Percentiles rank a stretch among this genome's conserved stretches.
phyloP scores from a whole-genome alignment of 768 basidiomycete genomes.

The Podaxis sp. region DNA sequence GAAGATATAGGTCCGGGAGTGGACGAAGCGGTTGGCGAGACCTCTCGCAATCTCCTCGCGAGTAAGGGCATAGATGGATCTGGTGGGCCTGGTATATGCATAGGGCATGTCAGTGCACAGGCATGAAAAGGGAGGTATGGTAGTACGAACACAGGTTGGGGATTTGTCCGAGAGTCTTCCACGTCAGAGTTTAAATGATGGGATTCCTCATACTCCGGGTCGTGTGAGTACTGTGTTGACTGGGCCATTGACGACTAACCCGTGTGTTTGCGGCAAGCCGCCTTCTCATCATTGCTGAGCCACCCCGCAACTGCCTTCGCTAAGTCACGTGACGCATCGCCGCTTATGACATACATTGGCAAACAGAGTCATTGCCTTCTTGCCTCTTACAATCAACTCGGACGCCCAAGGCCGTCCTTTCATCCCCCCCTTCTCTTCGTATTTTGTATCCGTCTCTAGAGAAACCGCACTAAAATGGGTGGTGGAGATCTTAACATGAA shows the following conservation, averaged over 20 bases:
- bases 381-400: not conserved
- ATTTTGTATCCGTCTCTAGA: conserved; percentile 13
- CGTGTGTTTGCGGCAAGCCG: conserved; percentile 4
- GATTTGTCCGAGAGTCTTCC: conserved; percentile 10
- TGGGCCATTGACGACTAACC: conserved; percentile 33
- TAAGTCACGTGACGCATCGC: conserved; percentile 2
- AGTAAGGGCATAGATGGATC: conserved; percentile 84
- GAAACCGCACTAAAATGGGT: conserved; percentile 76
- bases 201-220: conserved; percentile 32
- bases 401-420: not conserved
- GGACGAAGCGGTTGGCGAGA: conserved; percentile 87
- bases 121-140: conserved; percentile 2
- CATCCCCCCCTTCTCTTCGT: not conserved
- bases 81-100: conserved; percentile 51
- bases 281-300: not conserved
- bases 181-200: conserved; percentile 32
- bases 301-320: not conserved
- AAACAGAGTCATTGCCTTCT: conserved; percentile 4
- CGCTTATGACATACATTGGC: conserved; percentile 5
- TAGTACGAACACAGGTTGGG: conserved; percentile 28
- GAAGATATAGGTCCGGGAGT: conserved; percentile 83
- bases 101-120: conserved; percentile 21
- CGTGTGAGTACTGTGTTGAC: conserved; percentile 33
- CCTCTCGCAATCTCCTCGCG: conserved; percentile 81
- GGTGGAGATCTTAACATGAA: conserved; percentile 99